A percentile compares a stretch with the other conserved stretches of the same genome.
These are phyloP conservation scores for Neurospora sublineolata DNA, from an alignment of 495 filamentous ascomycete species.

Conservation along the genomic window DNA sequence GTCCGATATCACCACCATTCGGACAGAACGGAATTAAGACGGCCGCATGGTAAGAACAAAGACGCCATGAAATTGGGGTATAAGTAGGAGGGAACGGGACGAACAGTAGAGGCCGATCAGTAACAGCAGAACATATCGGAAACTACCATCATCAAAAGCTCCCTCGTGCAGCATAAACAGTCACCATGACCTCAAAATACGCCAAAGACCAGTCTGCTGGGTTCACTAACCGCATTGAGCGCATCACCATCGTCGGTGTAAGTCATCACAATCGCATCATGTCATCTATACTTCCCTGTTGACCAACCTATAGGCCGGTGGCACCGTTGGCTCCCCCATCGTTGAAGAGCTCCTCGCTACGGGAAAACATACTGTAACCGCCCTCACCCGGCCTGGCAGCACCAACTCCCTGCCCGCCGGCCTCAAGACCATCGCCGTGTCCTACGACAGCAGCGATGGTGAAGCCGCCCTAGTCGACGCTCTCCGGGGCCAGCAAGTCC, in stretches of 20 bases:
- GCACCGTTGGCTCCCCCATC: slow-evolving; percentile 45
- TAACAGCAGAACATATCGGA: background rate
- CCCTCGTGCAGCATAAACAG: background rate
- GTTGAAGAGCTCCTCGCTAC: slow-evolving; percentile 36
- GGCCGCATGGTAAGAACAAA: background rate
- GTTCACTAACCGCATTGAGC: slow-evolving; percentile 26
- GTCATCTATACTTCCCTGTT: background rate
- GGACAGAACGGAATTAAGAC: background rate
- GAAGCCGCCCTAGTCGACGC: slow-evolving; percentile 26
- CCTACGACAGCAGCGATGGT: slow-evolving; percentile 25
- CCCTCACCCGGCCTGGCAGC: slow-evolving; percentile 39
- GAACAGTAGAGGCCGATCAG: background rate
- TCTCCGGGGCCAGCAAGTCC: slow-evolving; percentile 39
- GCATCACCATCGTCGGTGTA: slow-evolving; percentile 38
- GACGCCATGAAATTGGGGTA: background rate
- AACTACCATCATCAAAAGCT: background rate
- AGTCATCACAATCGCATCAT: slow-evolving; percentile 6
- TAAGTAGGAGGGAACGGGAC: background rate
- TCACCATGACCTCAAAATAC: background rate
- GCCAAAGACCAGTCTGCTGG: slow-evolving; percentile 15
- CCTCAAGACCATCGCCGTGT: slow-evolving; percentile 16
- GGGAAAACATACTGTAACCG: slow-evolving; percentile 45
- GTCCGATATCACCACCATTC: background rate
- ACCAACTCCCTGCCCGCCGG: slow-evolving; percentile 24
- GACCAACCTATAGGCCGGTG: slow-evolving; percentile 37